Conservation (phyloP, 2,329 filamentous ascomycete genomes). For the Sphaerulina vaccinii region DNA sequence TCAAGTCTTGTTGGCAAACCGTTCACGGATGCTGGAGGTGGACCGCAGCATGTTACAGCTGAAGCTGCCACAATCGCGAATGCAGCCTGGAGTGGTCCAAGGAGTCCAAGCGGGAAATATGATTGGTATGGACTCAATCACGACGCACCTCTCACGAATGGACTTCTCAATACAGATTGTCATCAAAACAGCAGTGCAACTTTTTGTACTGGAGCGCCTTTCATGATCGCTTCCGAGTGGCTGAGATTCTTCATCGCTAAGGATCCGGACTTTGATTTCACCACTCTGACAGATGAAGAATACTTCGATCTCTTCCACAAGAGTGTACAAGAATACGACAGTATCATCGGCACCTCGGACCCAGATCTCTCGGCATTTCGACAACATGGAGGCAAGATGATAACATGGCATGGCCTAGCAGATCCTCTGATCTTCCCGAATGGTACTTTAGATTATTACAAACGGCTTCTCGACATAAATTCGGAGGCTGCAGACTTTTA, state of each 20-base stretch:
- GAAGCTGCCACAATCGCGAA: constrained; percentile 34
- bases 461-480: constrained; percentile 34
- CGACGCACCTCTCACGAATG: constrained; percentile 19
- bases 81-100: constrained; percentile 37
- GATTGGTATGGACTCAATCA: constrained; percentile 36
- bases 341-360: constrained; percentile 40
- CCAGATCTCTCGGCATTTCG: constrained; percentile 42
- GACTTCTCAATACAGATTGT: constrained; percentile 32
- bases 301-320: constrained; percentile 25
- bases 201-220: constrained; percentile 27
- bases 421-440: constrained; percentile 42
- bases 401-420: constrained; percentile 45
- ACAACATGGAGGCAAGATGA: constrained; percentile 42
- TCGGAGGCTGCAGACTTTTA: constrained; percentile 37
- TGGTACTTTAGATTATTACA: constrained; percentile 42
- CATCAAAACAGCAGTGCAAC: constrained; percentile 19
- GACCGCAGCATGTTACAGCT: constrained; percentile 25
- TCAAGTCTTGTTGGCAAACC: constrained; percentile 39
- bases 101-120: constrained; percentile 24
- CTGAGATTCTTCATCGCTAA: constrained; percentile 38
- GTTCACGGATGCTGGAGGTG: constrained; percentile 33
- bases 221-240: constrained; percentile 35
- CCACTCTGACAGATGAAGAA: constrained; percentile 35
- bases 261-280: constrained; percentile 35
- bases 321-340: constrained; percentile 34